Percentiles rank a stretch among this genome's conserved stretches.
phyloP scores from a whole-genome alignment of 2,329 filamentous ascomycete species.

The Sclerotinia spermophila region DNA sequence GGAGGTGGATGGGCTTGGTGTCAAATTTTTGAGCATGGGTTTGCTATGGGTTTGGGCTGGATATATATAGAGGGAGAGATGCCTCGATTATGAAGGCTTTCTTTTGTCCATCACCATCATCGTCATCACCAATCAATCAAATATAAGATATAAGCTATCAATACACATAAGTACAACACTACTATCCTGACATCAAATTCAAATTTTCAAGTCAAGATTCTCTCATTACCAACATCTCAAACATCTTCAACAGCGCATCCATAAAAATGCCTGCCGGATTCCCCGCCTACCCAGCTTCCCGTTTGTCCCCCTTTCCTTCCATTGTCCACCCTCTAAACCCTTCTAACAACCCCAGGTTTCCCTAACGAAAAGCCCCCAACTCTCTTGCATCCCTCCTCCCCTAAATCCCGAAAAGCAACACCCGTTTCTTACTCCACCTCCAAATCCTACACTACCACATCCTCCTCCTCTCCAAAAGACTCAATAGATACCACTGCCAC shows the following conservation, averaged over 20 bases:
- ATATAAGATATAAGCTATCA: background rate
- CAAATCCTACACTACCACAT: conserved; percentile 20
- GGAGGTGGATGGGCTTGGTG: background rate
- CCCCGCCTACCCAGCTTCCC: conserved; percentile 22
- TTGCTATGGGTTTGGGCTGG: background rate
- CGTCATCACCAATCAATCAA: background rate
- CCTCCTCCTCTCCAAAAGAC: background rate
- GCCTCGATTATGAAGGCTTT: background rate
- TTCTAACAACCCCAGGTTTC: conserved; percentile 23
- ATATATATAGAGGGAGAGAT: conserved; percentile 5
- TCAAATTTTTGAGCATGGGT: background rate
- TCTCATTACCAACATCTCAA: background rate
- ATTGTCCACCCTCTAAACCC: background rate
- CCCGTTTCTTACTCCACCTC: conserved; percentile 15
- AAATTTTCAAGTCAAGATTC: background rate
- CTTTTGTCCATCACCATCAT: background rate
- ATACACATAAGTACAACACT: background rate
- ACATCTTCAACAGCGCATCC: background rate
- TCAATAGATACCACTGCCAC: conserved; percentile 2
- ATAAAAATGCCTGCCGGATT: conserved; percentile 11
- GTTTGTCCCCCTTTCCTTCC: background rate
- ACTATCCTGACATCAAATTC: background rate
- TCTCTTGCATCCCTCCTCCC: conserved; percentile 30
- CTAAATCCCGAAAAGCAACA: conserved; percentile 20
- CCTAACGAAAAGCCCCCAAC: conserved; percentile 29